Base-by-base conservation (phyloP, 306 rosid species). In the Cucurbita pepo region DNA sequence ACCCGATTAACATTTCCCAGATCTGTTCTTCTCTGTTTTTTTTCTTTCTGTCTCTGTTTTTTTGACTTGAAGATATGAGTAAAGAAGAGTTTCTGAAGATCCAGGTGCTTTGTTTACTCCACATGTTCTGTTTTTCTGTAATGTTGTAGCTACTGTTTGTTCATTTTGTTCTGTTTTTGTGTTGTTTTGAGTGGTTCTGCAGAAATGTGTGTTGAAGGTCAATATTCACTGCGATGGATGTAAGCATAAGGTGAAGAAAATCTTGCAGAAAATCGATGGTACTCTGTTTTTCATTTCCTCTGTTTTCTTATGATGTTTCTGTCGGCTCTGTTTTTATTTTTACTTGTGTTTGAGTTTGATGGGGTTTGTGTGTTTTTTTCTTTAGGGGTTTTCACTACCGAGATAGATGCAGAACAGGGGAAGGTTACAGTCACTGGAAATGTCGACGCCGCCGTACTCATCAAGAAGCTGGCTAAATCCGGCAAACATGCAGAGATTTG, bases 151-250 rank as follows among this genome's bases (percentile, higher is more conserved):
- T 14, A 65, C 55, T 52, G 21, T 56, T 0, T 48, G 0, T 41
- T 74, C 53, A 62, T 64, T 79, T 85, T 72, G 74, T 76, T 69
- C 15, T 56, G 60, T 21, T 73, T 58, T 77, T 56, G 43, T 81
- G 84, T 72, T 70, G 79, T 84, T 44, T 44, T 51, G 71, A 77
- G 80, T 86, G 86, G 79, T 69, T 78, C 61, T 82, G 85, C 87
- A 94, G 99, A 94, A 87, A 91, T 89, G 91, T 84, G 95, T 86
- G 75, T 95, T 95, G 63, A 91, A 89, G 79, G 99, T 95, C 81
- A 95, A 95, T 81, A 89, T 95, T 12, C 99, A 95, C 84, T 95
- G 99, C 58, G 99, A 91, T 59, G 99, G 99, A 19, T 95, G 99
- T 75, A 95, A 89, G 78, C 91, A 86, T 0, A 91, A 95, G 79